Base-by-base conservation (phyloP, 2,329 filamentous ascomycete species). In the Cladosporium sp. region DNA sequence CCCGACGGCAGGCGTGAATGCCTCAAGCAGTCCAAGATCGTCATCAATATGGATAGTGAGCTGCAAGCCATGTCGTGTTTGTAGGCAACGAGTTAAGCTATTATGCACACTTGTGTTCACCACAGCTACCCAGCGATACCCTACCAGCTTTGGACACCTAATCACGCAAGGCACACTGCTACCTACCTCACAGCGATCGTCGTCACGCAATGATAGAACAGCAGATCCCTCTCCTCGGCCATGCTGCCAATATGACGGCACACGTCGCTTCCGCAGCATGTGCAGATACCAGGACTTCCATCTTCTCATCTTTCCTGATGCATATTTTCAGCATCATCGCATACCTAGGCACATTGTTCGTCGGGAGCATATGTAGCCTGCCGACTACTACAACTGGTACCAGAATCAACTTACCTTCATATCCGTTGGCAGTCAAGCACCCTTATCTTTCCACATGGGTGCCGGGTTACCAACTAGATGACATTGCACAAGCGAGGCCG, bases 391-490 rank as follows among this genome's bases (percentile, higher is more conserved):
- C 59, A 18, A 13, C 0, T 2, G 32, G 23, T 21, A 56, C 32
- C 13, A 63, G 30, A 23, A 56, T 56, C 10, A 21, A 11, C 4
- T 58, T 71, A 4, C 70, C 70, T 26, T 71, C 70, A 0, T 71
- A 70, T 34, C 69, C 74, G 5, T 66, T 76, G 18, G 75, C 75
- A 13, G 75, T 75, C 28, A 73, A 72, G 53, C 74, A 70, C 28
- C 75, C 75, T 3, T 77, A 76, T 39, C 66, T 77, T 2, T 76
- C 72, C 1, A 70, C 76, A 28, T 78, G 76, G 76, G 70, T 78
- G 1, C 74, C 75, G 8, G 71, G 74, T n/a, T 66, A 71, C 23
- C 61, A 69, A 39, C 66, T 73, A 0, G 56, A 64, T 3, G 68
- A 74, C 63, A 62, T 73, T 11, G 70, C 75, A 2, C 68, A 67